A percentile compares a stretch with the other conserved stretches of the same genome.
phyloP scores from a whole-genome alignment of 306 rosid genomes.

The Ziziphus jujuba region DNA sequence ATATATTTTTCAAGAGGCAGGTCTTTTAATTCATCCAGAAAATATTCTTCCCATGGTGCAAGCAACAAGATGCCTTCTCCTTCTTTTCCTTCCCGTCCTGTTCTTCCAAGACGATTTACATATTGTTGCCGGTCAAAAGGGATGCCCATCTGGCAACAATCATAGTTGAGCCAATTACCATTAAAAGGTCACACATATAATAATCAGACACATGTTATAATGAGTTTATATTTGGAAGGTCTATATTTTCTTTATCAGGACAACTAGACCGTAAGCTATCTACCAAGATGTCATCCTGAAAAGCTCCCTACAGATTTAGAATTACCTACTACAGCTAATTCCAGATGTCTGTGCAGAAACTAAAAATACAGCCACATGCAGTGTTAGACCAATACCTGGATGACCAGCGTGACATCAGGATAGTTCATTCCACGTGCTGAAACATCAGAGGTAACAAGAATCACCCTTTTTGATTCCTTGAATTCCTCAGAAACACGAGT shows the following conservation, averaged over 20 bases:
- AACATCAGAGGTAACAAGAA: conserved; percentile 93
- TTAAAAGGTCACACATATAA: neutral
- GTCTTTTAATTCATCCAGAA: conserved; percentile 72
- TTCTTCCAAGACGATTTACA: conserved; percentile 93
- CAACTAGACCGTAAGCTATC: neutral
- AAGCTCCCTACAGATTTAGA: neutral
- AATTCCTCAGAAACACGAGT: conserved; percentile 90
- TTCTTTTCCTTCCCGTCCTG: conserved; percentile 88
- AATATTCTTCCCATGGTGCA: conserved; percentile 95
- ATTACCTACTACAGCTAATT: neutral
- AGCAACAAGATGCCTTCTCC: conserved; percentile 79
- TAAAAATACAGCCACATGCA: neutral
- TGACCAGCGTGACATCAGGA: conserved; percentile 93
- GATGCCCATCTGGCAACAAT: conserved; percentile 63
- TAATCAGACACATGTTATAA: neutral
- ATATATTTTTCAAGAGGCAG: conserved; percentile 66
- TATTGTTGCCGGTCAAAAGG: conserved; percentile 86
- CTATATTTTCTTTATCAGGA: neutral
- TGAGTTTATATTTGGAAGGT: neutral
- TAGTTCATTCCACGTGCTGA: conserved; percentile 91
- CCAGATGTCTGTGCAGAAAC: neutral
- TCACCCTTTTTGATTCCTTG: conserved; percentile 60
- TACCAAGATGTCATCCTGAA: neutral
- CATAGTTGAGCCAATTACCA: conserved; percentile 1
- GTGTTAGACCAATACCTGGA: conserved; percentile 51